Evolutionary conservation across 495 filamentous ascomycete species (phyloP).

Genomic region (Penicillium lagena): DNA sequence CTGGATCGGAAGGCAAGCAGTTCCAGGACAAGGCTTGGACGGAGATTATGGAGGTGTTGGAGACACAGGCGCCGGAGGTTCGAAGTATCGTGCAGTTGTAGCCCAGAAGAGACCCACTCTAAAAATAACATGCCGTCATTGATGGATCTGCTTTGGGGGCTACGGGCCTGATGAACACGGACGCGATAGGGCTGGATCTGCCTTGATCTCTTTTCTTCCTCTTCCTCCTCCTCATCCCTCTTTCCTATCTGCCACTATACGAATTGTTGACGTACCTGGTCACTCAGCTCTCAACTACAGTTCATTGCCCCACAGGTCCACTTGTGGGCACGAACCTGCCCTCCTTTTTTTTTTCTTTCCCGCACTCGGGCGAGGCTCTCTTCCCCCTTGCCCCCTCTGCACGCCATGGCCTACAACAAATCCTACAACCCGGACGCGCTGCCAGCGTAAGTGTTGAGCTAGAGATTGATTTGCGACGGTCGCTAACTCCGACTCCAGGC

Average conservation of each 20-base stretch:
- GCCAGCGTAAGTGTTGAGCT: constrained; percentile 69
- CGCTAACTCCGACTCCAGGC: constrained; percentile 43
- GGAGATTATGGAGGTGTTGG: constrained; percentile 30
- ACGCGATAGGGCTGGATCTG: too few relatives aligned
- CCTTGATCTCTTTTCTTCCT: too few relatives aligned
- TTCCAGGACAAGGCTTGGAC: constrained; percentile 34
- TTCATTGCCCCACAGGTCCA: constrained; percentile 21
- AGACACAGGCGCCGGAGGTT: constrained; percentile 19
- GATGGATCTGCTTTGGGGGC: background rate
- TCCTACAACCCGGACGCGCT: constrained; percentile 94
- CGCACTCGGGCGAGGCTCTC: constrained; percentile 1
- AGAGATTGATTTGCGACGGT: constrained; percentile 1
- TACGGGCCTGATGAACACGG: too few relatives aligned
- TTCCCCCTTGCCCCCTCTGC: constrained; percentile 1
- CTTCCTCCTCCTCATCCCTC: background rate
- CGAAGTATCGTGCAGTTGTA: constrained; percentile 1
- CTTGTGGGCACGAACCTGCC: constrained; percentile 9
- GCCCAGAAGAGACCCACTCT: background rate
- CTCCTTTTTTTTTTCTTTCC: constrained; percentile 5
- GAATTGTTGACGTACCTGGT: constrained; percentile 8
- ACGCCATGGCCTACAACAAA: constrained; percentile 86
- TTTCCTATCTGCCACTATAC: background rate
- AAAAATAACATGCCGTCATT: background rate
- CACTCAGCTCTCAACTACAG: background rate
- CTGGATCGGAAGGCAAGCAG: constrained; percentile 21